Base-by-base conservation (phyloP, 2,329 filamentous ascomycete species). In the Aureobasidium sp. region DNA sequence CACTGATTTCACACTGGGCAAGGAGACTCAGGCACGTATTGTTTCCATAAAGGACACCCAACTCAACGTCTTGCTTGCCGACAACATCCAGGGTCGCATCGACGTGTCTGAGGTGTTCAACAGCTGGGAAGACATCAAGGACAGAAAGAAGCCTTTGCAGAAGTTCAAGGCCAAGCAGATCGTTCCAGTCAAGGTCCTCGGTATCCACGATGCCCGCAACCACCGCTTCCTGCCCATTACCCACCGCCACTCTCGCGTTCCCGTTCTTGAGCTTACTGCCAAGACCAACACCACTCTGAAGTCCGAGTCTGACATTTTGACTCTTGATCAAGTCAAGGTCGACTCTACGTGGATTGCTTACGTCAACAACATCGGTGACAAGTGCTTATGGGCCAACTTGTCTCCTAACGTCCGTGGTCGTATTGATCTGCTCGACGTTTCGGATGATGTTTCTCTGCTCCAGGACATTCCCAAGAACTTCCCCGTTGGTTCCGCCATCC, bases 91-190 rank as follows among this genome's bases (percentile, higher is more conserved):
- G 71, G 94, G 93, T n/a, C 90, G 94, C 21, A 86, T 99, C 63
- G 93, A 97, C 70, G 84, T 94, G 6, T 95, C 94, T 1, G 91
- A 97, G 72, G 77, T 92, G 13, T 99, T 96, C 72, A 89, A 97
- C 72, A 81, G 80, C 11, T 97, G 89, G 87, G 88, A 95, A 50
- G 87, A 93, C 47, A 94, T 99, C 68, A 81, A 85, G 61, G 85
- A 97, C 70, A 83, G 86, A 62, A 96, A 93, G 74, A 80, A 85
- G 32, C 93, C 94, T 1, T 79, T 97, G n/a, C 79, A 80, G 61
- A 82, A 83, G 64, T 95, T 96, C 76, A 82, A 84, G 64, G 78
- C 81, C 55, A 88, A 89, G 67, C 84, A 93, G 62, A 77, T 85
- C 49, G 75, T 97, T 34, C 78, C 83, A 14, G 91, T 92, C 42